Percentiles rank a stretch among this genome's conserved stretches.
Conservation (phyloP, 2,329 filamentous ascomycete species). For the Colletotrichum gloeosporioides region DNA sequence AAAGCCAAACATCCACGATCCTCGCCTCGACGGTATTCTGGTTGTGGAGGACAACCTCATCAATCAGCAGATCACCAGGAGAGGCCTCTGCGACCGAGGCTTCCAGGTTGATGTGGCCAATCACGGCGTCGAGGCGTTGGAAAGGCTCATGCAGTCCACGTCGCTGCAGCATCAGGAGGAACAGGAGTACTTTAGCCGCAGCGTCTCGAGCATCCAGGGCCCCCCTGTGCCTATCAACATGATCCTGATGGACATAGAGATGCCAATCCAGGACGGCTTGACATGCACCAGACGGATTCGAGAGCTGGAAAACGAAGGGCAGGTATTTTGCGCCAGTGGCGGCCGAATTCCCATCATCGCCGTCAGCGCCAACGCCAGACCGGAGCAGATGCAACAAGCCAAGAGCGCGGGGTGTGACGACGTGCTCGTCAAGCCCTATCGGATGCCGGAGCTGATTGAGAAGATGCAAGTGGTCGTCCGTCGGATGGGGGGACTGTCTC, state of each 20-base stretch:
- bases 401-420: slow-evolving; percentile 62
- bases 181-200: slow-evolving; percentile 1
- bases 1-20: slow-evolving; percentile 13
- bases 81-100: slow-evolving; percentile 54
- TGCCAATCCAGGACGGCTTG: slow-evolving; percentile 76
- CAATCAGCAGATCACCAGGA: slow-evolving; percentile 62
- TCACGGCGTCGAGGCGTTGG: slow-evolving; percentile 61
- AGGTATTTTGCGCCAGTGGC: slow-evolving; percentile 48
- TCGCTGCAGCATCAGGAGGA: slow-evolving; percentile 15
- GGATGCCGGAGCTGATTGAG: slow-evolving; percentile 64
- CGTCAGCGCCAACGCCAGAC: slow-evolving; percentile 71
- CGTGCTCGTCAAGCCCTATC: slow-evolving; percentile 76
- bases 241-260: slow-evolving; percentile 79
- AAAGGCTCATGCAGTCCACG: slow-evolving; percentile 44
- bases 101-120: slow-evolving; percentile 60
- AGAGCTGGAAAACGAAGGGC: slow-evolving; percentile 60
- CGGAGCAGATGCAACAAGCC: slow-evolving; percentile 62
- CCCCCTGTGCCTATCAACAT: slow-evolving; percentile 54
- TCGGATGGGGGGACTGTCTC: slow-evolving; percentile 27
- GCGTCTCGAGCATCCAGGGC: neutral
- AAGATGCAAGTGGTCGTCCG: slow-evolving; percentile 60
- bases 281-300: slow-evolving; percentile 70
- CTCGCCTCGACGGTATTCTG: slow-evolving; percentile 48
- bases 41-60: slow-evolving; percentile 67
- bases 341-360: slow-evolving; percentile 67